phyloP scores from a whole-genome alignment of 2,329 filamentous ascomycete genomes.

The Dothidotthia symphoricarpi region DNA sequence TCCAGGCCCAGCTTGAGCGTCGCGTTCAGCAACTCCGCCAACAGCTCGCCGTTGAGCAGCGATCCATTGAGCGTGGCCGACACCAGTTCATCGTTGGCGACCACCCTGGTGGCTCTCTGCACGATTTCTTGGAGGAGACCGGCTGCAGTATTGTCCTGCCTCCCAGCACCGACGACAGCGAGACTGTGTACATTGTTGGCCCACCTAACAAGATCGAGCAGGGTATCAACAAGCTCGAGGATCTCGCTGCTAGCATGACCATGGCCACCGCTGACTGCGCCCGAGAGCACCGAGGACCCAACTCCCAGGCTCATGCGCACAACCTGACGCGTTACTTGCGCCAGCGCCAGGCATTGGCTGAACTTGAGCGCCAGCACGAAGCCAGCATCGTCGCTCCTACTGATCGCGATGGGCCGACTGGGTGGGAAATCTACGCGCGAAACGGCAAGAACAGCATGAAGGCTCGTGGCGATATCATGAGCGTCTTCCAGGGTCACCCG shows the following conservation, averaged over 20 bases:
- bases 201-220: slow-evolving; percentile 69
- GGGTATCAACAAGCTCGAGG: slow-evolving; percentile 80
- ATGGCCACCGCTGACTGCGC: slow-evolving; percentile 80
- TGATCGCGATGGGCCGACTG: slow-evolving; percentile 65
- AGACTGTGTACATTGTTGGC: slow-evolving; percentile 81
- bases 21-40: slow-evolving; percentile 72
- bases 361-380: slow-evolving; percentile 75
- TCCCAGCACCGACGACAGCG: slow-evolving; percentile 71
- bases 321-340: slow-evolving; percentile 86
- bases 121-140: slow-evolving; percentile 87
- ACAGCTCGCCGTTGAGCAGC: slow-evolving; percentile 73
- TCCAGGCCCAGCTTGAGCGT: slow-evolving; percentile 76
- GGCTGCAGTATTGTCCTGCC: slow-evolving; percentile 86
- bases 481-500: slow-evolving; percentile 70
- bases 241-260: slow-evolving; percentile 83
- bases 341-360: slow-evolving; percentile 75
- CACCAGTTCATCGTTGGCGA: slow-evolving; percentile 96
- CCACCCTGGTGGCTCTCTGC: slow-evolving; percentile 66
- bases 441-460: slow-evolving; percentile 80
- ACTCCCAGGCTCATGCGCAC: slow-evolving; percentile 74
- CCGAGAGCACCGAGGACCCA: slow-evolving; percentile 72
- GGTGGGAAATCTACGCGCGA: slow-evolving; percentile 85
- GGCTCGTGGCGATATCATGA: slow-evolving; percentile 71
- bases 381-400: slow-evolving; percentile 84
- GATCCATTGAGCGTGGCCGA: slow-evolving; percentile 78